A percentile compares a stretch with the other conserved stretches of the same genome.
phyloP scores from a whole-genome alignment of 2,329 filamentous ascomycete genomes.

The Bipolaris oryzae region DNA sequence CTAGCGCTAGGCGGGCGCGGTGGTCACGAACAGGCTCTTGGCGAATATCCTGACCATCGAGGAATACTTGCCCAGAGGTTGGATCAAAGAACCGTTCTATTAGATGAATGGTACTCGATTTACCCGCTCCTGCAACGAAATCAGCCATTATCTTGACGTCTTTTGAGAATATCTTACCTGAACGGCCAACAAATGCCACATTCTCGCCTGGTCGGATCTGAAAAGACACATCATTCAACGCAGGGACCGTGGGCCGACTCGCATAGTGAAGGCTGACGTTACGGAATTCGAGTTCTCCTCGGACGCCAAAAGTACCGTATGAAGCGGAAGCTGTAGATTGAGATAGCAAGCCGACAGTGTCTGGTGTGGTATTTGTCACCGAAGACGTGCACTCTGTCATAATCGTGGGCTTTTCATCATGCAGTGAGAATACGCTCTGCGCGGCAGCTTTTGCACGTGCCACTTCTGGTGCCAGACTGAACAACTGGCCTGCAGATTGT shows the following conservation, averaged over 20 bases:
- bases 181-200: slow-evolving; percentile 53
- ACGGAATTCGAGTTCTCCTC: slow-evolving; percentile 43
- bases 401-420: slow-evolving; percentile 50
- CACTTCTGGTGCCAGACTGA: slow-evolving; percentile 55
- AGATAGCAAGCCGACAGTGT: slow-evolving; percentile 18
- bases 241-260: slow-evolving; percentile 37
- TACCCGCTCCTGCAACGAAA: slow-evolving; percentile 46
- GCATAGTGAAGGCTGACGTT: slow-evolving; percentile 44
- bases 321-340: slow-evolving; percentile 22
- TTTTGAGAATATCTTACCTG: slow-evolving; percentile 24
- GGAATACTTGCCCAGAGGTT: slow-evolving; percentile 45
- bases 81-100: slow-evolving; percentile 56
- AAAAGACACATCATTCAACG: slow-evolving; percentile 49
- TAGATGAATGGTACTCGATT: slow-evolving; percentile 54
- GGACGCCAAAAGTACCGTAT: slow-evolving; percentile 27
- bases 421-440: slow-evolving; percentile 52
- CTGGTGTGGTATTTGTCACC: not conserved
- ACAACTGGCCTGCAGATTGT: slow-evolving; percentile 55
- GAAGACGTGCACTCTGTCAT: slow-evolving; percentile 25
- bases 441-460: slow-evolving; percentile 53
- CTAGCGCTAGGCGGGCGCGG: slow-evolving; percentile 50
- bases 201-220: slow-evolving; percentile 47
- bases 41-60: slow-evolving; percentile 53
- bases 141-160: not conserved
- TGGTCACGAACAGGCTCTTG: slow-evolving; percentile 45